Evolutionary conservation across 192 early-diverging fungal species (phyloP), one percentile per base, ranked within the genome.

Genomic region (Chytriomyces sp.): DNA sequence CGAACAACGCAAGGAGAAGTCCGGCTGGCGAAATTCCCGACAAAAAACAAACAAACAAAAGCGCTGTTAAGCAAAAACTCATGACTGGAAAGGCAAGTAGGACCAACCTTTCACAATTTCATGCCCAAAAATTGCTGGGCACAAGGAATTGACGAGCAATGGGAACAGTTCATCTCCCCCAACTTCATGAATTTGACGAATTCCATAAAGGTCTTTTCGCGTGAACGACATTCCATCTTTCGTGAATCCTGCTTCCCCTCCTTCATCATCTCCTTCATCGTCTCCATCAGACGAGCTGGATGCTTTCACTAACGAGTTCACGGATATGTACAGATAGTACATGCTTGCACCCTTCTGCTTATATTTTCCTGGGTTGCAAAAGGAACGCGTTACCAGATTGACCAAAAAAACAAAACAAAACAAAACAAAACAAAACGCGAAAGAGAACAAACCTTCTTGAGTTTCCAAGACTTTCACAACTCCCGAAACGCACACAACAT

Each of bases 81-180:
- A 77, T 80, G 16, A 79, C 45, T 77, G 18, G 57, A 62, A 2
- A 65, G 23, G n/a, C n/a, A n/a, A 35, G 35, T 35, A 0, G 1
- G 47, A 7, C 13, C 28, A 45, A 77, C 75, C 79, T 50, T 94
- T 95, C 65, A 95, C 91, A 79, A 94, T 85, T 80, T 94, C 93
- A 50, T 94, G 92, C 5, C 94, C 93, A 77, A 90, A 94, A 49
- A 94, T 92, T 7, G 87, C 83, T 7, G 94, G 93, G 81, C 94
- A 91, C 53, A 94, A 89, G 2, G 93, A 94, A 75, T 92, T 87
- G 45, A 95, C 92, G 20, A 95, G 80, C 44, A 94, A 81, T 5
- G 88, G 87, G 72, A 94, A 94, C 69, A 71, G 44, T 57, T 50
- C 50, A 16, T 71, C 69, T 10, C 57, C 69, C 11, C 69, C 69